phyloP scores from a whole-genome alignment of 805 yeast genomes.

The Myxozyma neglecta region DNA sequence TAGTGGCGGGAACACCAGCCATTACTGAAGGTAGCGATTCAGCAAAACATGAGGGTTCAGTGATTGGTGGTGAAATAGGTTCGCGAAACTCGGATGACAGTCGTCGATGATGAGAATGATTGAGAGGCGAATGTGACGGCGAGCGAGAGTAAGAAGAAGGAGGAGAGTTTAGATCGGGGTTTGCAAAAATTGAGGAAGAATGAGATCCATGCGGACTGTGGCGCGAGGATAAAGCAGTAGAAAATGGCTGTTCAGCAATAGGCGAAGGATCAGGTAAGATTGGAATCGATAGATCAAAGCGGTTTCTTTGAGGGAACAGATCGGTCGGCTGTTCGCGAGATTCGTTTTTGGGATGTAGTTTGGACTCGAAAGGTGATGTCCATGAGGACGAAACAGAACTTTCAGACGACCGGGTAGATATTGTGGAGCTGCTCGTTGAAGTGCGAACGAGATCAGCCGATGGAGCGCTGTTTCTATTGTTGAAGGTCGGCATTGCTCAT shows the following conservation, averaged over 20 bases:
- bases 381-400: too few relatives aligned
- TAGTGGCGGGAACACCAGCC: not conserved
- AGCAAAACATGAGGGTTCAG: not conserved
- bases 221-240: not conserved
- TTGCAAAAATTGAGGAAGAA: too few relatives aligned
- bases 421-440: too few relatives aligned
- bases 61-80: not conserved
- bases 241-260: constrained; percentile 18
- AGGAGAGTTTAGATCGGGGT: not conserved
- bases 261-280: constrained; percentile 30
- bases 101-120: not conserved
- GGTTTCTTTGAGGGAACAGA: constrained; percentile 19
- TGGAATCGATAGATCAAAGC: constrained; percentile 24
- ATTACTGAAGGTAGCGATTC: not conserved
- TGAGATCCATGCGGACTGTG: too few relatives aligned
- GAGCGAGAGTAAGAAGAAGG: not conserved
- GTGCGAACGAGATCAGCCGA: too few relatives aligned
- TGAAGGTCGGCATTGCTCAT: too few relatives aligned
- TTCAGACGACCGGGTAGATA: too few relatives aligned
- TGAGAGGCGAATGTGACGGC: not conserved
- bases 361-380: not conserved
- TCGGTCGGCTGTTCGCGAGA: constrained; percentile 7
- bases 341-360: not conserved
- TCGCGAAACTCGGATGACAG: not conserved
- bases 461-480: too few relatives aligned